These are phyloP conservation scores for Tilletiopsis washingtonensis DNA, from an alignment of 1,284 basidiomycete species.

Conservation along the genomic window DNA sequence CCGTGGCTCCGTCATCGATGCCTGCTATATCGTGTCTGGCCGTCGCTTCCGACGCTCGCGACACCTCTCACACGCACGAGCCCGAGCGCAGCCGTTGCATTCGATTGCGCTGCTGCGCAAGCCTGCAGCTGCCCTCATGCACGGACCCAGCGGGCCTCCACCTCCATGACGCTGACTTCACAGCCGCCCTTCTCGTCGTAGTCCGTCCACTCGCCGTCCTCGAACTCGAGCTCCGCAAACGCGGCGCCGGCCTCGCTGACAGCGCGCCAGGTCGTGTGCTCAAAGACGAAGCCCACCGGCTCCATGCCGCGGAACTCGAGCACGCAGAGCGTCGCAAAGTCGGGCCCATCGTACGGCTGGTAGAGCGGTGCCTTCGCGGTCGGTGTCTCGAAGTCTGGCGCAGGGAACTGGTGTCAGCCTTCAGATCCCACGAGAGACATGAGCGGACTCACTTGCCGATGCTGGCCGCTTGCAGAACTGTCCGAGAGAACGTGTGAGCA, in stretches of 20 bases:
- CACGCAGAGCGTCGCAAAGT: conserved; percentile 34
- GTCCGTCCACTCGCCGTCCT: conserved; percentile 46
- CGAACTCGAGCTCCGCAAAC: conserved; percentile 38
- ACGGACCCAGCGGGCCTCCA: conserved; percentile 16
- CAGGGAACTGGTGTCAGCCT: no score
- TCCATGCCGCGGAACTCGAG: conserved; percentile 43
- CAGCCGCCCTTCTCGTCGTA: conserved; percentile 40
- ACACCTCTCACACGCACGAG: no score
- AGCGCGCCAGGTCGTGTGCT: conserved; percentile 15
- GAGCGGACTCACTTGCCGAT: conserved; percentile 18
- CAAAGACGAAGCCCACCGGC: conserved; percentile 22
- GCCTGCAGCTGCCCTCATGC: no score
- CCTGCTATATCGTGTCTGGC: no score
- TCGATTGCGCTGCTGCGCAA: no score
- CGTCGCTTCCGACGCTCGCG: no score
- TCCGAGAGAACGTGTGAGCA: neutral
- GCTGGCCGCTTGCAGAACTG: conserved; percentile 36
- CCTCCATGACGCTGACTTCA: conserved; percentile 32
- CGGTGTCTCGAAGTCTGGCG: conserved; percentile 34
- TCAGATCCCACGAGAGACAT: neutral
- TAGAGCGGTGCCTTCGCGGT: conserved; percentile 32
- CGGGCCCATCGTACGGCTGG: conserved; percentile 11
- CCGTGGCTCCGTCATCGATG: no score
- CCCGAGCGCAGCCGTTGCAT: no score
- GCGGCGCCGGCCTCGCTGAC: conserved; percentile 23